Evolutionary conservation across 75 land plant genomes (phyloP).

Genomic region (Cunninghamia lanceolata): DNA sequence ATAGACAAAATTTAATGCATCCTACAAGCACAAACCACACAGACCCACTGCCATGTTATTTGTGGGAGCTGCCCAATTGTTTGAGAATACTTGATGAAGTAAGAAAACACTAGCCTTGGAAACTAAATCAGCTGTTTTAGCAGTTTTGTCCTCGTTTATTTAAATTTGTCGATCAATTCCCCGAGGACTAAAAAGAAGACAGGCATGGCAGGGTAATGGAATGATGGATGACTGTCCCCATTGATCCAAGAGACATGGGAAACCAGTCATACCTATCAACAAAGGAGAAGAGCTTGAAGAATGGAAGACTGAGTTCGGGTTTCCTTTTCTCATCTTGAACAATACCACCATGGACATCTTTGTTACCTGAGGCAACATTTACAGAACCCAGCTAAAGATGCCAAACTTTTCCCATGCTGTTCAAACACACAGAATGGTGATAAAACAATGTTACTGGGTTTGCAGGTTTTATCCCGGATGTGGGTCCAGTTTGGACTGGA

Average conservation of each 20-base stretch:
- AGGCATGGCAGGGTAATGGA: constrained; percentile 84
- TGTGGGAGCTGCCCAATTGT: no score
- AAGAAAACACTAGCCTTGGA: constrained; percentile 75
- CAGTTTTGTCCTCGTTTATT: constrained; percentile 46
- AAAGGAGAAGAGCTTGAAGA: constrained; percentile 71
- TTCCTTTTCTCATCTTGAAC: constrained; percentile 20
- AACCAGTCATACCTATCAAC: constrained; percentile 51
- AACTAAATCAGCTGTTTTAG: constrained; percentile 62
- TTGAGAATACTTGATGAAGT: no score
- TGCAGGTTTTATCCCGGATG: no score
- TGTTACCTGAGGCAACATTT: not conserved
- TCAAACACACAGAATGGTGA: not conserved
- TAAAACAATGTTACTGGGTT: no score
- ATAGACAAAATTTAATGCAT: no score
- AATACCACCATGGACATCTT: not conserved
- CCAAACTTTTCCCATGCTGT: not conserved
- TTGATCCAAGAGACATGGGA: constrained; percentile 58
- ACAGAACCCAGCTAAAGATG: not conserved
- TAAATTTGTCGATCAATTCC: constrained; percentile 79
- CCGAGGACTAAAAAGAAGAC: constrained; percentile 83
- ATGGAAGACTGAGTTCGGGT: constrained; percentile 58
- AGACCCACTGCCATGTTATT: no score
- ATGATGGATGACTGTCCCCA: constrained; percentile 75
- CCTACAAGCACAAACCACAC: no score
- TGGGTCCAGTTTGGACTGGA: no score